Base-by-base conservation (phyloP, 1,284 basidiomycete genomes). In the Heterobasidion irregulare region DNA sequence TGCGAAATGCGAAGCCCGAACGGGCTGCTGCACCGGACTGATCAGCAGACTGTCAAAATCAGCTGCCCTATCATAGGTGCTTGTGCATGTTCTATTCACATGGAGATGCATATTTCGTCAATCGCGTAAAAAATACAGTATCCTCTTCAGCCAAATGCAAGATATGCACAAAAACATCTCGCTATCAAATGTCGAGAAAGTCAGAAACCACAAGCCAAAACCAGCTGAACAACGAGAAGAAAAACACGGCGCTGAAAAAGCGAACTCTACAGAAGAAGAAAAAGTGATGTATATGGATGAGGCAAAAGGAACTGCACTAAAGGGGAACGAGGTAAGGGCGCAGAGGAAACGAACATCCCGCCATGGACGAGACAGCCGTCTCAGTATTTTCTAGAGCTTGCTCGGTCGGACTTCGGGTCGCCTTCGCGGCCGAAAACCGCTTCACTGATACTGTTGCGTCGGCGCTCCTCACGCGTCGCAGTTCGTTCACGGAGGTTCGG, bases 401-500 rank as follows among this genome's bases (percentile, higher is more conserved):
- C 26, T 47, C 46, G n/a, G 12, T 41, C 38, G n/a, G 46, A 47
- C 15, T 32, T 13, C 12, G 10, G 2, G 48, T 50, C 38, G 64
- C 65, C n/a, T 61, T 54, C 50, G 65, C 57, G 15, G 63, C 65
- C 19, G 68, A 50, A 8, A 69, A 26, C 57, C 36, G 75, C 75
- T 26, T 83, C 79, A 53, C 75, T 77, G 36, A 86, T 68, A 59
- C 77, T 78, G 57, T 74, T 74, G 55, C 73, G 73, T 56, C 75
- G 72, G 61, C 70, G 72, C 52, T 60, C 67, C 53, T 74, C 72
- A 47, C 68, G 68, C 33, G 33, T 50, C 19, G 34, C 51, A 10
- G 15, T 45, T 15, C 79, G 75, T 65, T 82, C 78, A 54, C 73
- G 76, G 54, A 89, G 64, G 7, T 65, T 62, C 2, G 87, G 83